Percentiles rank a stretch among this genome's conserved stretches.
Conservation (phyloP, 2,329 filamentous ascomycete species). For the Aureobasidium uvarum region DNA sequence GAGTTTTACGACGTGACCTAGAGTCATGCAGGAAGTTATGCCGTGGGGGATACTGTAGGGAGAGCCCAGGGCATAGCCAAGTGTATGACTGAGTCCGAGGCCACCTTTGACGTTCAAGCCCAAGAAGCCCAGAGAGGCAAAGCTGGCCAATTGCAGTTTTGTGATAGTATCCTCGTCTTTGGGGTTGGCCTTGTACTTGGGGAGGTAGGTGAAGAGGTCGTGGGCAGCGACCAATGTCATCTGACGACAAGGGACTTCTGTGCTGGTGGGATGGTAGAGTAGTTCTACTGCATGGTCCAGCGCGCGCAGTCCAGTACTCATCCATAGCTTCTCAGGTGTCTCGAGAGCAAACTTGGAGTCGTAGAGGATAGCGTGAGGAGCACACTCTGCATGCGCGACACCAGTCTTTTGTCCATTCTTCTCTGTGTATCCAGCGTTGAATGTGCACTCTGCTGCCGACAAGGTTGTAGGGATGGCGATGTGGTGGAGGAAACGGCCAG, state of each 20-base stretch:
- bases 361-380: slow-evolving; percentile 53
- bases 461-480: slow-evolving; percentile 53
- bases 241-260: slow-evolving; percentile 52
- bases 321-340: slow-evolving; percentile 52
- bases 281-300: slow-evolving; percentile 57
- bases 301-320: slow-evolving; percentile 54
- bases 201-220: slow-evolving; percentile 50
- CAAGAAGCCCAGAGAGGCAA: slow-evolving; percentile 51
- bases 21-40: slow-evolving; percentile 55
- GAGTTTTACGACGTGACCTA: slow-evolving; percentile 55
- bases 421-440: slow-evolving; percentile 53
- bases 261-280: slow-evolving; percentile 51
- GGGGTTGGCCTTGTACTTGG: slow-evolving; percentile 47
- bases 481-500: slow-evolving; percentile 43
- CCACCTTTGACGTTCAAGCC: slow-evolving; percentile 53
- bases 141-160: slow-evolving; percentile 53
- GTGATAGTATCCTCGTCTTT: slow-evolving; percentile 52
- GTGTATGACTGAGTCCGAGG: slow-evolving; percentile 47
- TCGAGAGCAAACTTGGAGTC: slow-evolving; percentile 52
- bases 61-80: slow-evolving; percentile 53
- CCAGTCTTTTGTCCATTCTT: slow-evolving; percentile 52
- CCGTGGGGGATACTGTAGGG: slow-evolving; percentile 59
- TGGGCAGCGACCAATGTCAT: slow-evolving; percentile 47
- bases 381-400: slow-evolving; percentile 45
- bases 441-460: slow-evolving; percentile 56